Evolutionary conservation across 129 eudicot genomes (phyloP).

Genomic region (Artemisia tridentata): DNA sequence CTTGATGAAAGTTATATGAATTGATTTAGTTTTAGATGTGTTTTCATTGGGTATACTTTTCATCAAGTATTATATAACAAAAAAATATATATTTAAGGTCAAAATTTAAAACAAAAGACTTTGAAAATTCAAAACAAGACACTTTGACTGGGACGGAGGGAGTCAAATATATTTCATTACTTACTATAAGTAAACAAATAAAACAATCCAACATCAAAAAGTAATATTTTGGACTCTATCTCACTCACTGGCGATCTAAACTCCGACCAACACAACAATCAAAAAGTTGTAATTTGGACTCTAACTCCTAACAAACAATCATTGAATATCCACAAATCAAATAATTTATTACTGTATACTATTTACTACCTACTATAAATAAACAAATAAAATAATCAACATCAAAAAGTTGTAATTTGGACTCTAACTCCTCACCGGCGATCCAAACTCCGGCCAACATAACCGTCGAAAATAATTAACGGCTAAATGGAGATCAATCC

Average conservation of each 20-base stretch:
- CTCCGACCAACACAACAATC: slow-evolving; percentile 36
- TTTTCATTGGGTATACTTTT: too few relatives aligned
- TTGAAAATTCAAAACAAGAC: too few relatives aligned
- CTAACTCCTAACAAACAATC: slow-evolving; percentile 12
- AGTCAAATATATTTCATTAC: too few relatives aligned
- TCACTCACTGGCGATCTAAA: background rate
- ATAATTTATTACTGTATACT: background rate
- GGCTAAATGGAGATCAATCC: too few relatives aligned
- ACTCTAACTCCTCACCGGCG: slow-evolving; percentile 8
- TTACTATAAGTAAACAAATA: slow-evolving; percentile 14
- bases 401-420: slow-evolving; percentile 28
- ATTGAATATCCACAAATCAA: background rate
- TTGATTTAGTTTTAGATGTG: too few relatives aligned
- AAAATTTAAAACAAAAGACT: too few relatives aligned
- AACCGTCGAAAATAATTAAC: slow-evolving; percentile 50
- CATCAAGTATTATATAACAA: too few relatives aligned
- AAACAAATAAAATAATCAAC: slow-evolving; percentile 27
- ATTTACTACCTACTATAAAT: background rate
- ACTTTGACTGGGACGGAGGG: too few relatives aligned
- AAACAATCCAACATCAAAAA: slow-evolving; percentile 17
- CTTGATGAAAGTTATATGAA: too few relatives aligned
- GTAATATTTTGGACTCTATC: slow-evolving; percentile 25
- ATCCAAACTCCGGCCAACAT: slow-evolving; percentile 26
- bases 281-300: slow-evolving; percentile 30
- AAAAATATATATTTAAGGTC: too few relatives aligned